Conservation (phyloP, 2,329 filamentous ascomycete genomes). For the Cadophora sp. region DNA sequence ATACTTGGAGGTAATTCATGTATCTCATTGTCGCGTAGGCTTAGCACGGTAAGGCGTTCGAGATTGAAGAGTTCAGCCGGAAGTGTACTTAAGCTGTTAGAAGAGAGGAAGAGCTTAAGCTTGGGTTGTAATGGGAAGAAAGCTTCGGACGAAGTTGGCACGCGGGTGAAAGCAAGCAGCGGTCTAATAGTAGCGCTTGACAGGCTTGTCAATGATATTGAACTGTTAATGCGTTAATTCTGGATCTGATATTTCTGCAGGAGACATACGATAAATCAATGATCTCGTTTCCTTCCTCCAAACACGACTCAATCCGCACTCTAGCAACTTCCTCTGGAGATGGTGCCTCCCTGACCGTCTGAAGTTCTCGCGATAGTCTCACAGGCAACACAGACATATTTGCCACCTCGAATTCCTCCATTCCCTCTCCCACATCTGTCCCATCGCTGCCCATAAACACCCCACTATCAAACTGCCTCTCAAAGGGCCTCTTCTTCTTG, state of each 20-base stretch:
- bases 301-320: conserved; percentile 55
- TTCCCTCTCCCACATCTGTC: conserved; percentile 50
- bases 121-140: conserved; percentile 65
- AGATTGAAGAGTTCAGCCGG: conserved; percentile 68
- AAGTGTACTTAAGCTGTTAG: conserved; percentile 62
- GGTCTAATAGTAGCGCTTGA: conserved; percentile 63
- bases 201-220: conserved; percentile 53
- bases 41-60: conserved; percentile 67
- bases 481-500: conserved; percentile 56
- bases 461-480: conserved; percentile 70
- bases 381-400: conserved; percentile 20
- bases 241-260: neutral
- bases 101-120: conserved; percentile 66
- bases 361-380: conserved; percentile 24
- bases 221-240: conserved; percentile 33
- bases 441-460: conserved; percentile 71
- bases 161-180: conserved; percentile 59
- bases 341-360: conserved; percentile 22
- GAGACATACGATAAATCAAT: conserved; percentile 67
- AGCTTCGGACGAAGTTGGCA: conserved; percentile 43
- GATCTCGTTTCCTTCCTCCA: conserved; percentile 64
- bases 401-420: conserved; percentile 29
- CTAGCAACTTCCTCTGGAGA: conserved; percentile 53
- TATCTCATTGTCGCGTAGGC: conserved; percentile 68
- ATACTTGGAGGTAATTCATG: conserved; percentile 66